Base-by-base conservation (phyloP, 2,329 filamentous ascomycete genomes). In the Intubia oerlemansii region DNA sequence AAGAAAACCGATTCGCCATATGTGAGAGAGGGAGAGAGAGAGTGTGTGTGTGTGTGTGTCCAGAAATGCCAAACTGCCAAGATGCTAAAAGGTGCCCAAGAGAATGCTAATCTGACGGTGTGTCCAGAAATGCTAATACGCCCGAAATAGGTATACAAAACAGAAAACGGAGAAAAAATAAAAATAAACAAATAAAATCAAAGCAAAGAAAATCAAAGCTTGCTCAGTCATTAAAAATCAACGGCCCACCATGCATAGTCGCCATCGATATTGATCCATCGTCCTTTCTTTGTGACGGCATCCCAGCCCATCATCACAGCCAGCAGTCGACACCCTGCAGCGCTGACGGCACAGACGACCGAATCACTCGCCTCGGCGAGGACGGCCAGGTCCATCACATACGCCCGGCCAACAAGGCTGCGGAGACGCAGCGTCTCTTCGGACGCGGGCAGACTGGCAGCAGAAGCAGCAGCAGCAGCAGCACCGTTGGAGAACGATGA, bases 221-320 rank as follows among this genome's bases (percentile, higher is more conserved):
- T 18, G 15, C 18, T 9, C 17, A 4, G 14, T 3, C 3, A n/a
- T 24, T 16, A 34, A 17, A 34, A 24, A 17, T 32, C 30, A 5
- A 33, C 34, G 2, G 38, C 30, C 34, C 32, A 39, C 75, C 75
- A 80, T 10, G 57, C 56, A 39, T 62, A 69, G 10, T 60, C 59
- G 2, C 73, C 74, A 45, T 85, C 78, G n/a, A 91, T 64, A 49
- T 90, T 90, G 33, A 67, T 57, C 77, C 80, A 90, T 25, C 58
- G 56, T 2, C 57, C 59, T 12, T 57, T 47, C 19, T 54, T 54
- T 35, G 81, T 59, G 5, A 62, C 67, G 17, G 56, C 59, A 21
- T 84, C 73, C 77, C 78, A 84, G 1, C 81, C 81, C 68, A 88
- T 69, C 72, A 90, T 82, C 23, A 91, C 78, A 3, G 66, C 81